A percentile compares a stretch with the other conserved stretches of the same genome.
Evolutionary conservation across 164 flowering plant species (phyloP).

Genomic region (Sedum album): DNA sequence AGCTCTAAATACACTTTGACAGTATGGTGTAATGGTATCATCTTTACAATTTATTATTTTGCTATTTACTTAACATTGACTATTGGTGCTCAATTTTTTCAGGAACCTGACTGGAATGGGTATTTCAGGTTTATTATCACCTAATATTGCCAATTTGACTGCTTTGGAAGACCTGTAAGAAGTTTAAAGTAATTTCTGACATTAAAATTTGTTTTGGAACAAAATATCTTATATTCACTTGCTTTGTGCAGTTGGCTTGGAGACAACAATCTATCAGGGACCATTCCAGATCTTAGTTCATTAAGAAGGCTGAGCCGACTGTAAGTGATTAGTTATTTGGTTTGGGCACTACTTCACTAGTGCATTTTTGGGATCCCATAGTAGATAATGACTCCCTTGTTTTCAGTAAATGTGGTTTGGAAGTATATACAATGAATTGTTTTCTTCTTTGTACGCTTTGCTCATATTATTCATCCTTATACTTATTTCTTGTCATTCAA

Average conservation of each 20-base stretch:
- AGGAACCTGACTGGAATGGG: slow-evolving; percentile 78
- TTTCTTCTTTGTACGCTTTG: not conserved
- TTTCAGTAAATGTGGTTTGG: not conserved
- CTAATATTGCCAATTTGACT: slow-evolving; percentile 57
- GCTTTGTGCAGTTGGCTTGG: slow-evolving; percentile 56
- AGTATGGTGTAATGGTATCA: not conserved
- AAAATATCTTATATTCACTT: slow-evolving; percentile 13
- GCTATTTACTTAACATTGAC: not conserved
- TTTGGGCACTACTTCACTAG: not conserved
- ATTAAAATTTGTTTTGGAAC: not conserved
- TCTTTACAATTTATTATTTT: not conserved
- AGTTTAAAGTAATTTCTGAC: not conserved
- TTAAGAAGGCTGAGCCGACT: slow-evolving; percentile 47
- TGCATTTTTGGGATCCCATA: not conserved
- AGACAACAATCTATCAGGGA: slow-evolving; percentile 64
- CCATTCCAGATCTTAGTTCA: slow-evolving; percentile 62
- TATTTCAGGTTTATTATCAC: slow-evolving; percentile 67
- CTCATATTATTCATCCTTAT: slow-evolving; percentile 2
- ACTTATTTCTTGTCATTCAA: slow-evolving; percentile 16
- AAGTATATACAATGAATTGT: not conserved
- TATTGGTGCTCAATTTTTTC: slow-evolving; percentile 15
- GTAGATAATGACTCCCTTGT: not conserved
- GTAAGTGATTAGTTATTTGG: slow-evolving; percentile 38
- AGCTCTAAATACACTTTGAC: not conserved
- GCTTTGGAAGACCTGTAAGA: slow-evolving; percentile 60